Conservation (phyloP, 306 rosid genomes). For the Potentilla sterilis region DNA sequence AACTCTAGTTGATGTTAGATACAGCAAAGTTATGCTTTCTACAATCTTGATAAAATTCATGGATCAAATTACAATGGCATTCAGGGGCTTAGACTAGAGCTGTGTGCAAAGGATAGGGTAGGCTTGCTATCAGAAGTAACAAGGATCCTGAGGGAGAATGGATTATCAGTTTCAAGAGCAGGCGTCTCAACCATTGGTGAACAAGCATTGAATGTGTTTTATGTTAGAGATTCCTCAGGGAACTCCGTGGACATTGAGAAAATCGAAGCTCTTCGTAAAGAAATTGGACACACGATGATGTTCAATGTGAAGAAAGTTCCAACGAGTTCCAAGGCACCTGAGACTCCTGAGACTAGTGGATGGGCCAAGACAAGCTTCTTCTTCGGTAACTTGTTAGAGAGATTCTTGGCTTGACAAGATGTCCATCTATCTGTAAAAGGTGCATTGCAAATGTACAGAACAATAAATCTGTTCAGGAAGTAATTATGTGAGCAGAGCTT, state of each 20-base stretch:
- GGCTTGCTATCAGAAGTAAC: conserved; percentile 80
- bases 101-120: conserved; percentile 73
- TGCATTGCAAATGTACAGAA: conserved; percentile 35
- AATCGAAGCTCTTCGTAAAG: conserved; percentile 62
- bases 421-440: conserved; percentile 13
- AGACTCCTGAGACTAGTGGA: conserved; percentile 55
- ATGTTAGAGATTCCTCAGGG: conserved; percentile 74
- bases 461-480: conserved; percentile 38
- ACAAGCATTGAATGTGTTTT: conserved; percentile 70
- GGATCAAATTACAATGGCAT: conserved; percentile 6
- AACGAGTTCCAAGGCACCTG: conserved; percentile 48
- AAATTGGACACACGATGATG: conserved; percentile 65
- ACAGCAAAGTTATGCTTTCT: neutral
- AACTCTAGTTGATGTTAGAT: neutral
- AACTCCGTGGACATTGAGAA: conserved; percentile 61
- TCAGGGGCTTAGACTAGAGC: conserved; percentile 78
- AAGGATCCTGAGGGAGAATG: conserved; percentile 78
- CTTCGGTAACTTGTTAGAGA: conserved; percentile 78
- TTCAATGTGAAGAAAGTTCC: conserved; percentile 72
- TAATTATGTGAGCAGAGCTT: conserved; percentile 28
- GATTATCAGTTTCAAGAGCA: conserved; percentile 67
- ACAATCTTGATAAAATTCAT: no score
- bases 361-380: conserved; percentile 83
- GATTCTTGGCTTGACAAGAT: conserved; percentile 47
- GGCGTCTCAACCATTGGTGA: conserved; percentile 78